Conservation (phyloP, 2,329 filamentous ascomycete genomes). For the Fusarium subtropicale region DNA sequence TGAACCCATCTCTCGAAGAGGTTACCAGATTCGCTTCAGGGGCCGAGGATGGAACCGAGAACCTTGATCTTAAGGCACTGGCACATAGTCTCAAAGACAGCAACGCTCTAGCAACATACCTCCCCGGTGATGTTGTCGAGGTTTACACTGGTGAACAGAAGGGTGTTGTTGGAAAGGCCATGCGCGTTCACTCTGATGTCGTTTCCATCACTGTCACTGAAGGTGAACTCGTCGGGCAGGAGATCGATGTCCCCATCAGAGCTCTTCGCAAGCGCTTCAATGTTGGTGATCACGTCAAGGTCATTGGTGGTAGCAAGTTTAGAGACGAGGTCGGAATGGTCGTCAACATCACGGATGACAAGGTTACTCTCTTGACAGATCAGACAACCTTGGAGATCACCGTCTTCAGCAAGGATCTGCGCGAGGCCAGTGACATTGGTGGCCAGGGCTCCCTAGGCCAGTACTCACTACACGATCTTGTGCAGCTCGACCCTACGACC, state of each 20-base stretch:
- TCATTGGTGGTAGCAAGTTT: constrained; percentile 94
- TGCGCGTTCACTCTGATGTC: constrained; percentile 90
- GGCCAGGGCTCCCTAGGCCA: constrained; percentile 86
- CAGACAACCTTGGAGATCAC: constrained; percentile 94
- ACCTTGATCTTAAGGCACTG: constrained; percentile 89
- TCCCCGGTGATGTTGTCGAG: constrained; percentile 95
- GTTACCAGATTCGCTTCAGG: constrained; percentile 93
- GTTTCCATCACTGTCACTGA: constrained; percentile 88
- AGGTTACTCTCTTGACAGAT: constrained; percentile 92
- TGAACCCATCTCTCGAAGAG: constrained; percentile 93
- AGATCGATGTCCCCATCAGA: constrained; percentile 92
- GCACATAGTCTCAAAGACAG: constrained; percentile 90
- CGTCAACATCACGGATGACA: constrained; percentile 90
- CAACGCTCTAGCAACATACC: constrained; percentile 83
- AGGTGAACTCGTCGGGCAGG: constrained; percentile 83
- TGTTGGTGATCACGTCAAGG: constrained; percentile 97
- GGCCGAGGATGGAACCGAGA: constrained; percentile 91
- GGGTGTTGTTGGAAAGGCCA: constrained; percentile 86
- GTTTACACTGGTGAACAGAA: constrained; percentile 96
- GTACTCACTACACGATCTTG: constrained; percentile 91
- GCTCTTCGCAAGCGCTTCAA: constrained; percentile 92
- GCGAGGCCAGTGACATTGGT: constrained; percentile 92
- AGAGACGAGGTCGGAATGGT: constrained; percentile 97
- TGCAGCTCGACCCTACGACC: constrained; percentile 91
- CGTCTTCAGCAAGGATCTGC: constrained; percentile 96